phyloP scores from a whole-genome alignment of 768 basidiomycete species.

The Lentinula raphanica region DNA sequence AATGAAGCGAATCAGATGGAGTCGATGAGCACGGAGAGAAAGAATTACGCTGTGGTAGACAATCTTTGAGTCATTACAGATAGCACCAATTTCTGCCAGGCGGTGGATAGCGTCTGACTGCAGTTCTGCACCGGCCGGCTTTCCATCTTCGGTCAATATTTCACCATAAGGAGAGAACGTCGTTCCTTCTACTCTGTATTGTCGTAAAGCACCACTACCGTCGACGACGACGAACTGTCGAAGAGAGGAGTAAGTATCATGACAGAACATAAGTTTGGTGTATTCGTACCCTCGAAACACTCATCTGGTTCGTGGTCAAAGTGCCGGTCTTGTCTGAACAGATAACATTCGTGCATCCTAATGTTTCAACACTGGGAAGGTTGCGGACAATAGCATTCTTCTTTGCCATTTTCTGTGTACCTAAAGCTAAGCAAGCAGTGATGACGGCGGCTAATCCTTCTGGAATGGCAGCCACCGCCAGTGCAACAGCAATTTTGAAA shows the following conservation, averaged over 20 bases:
- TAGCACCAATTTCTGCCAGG: conserved; percentile 84
- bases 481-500: conserved; percentile 97
- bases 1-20: not conserved
- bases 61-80: conserved; percentile 93
- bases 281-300: conserved; percentile 76
- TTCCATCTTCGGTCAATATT: conserved; percentile 63
- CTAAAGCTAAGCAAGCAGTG: conserved; percentile 92
- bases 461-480: conserved; percentile 98
- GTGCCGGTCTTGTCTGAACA: conserved; percentile 99
- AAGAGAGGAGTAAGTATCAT: not conserved
- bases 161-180: conserved; percentile 86
- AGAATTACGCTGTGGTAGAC: conserved; percentile 68
- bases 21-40: not conserved
- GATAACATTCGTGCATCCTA: conserved; percentile 97
- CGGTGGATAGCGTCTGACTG: conserved; percentile 70
- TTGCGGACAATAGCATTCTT: conserved; percentile 97
- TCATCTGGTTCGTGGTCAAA: conserved; percentile 96
- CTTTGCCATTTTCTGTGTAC: conserved; percentile 99
- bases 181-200: conserved; percentile 85
- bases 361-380: conserved; percentile 93
- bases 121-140: conserved; percentile 51
- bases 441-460: conserved; percentile 98
- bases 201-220: conserved; percentile 41
- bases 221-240: conserved; percentile 72
- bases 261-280: conserved; percentile 7